phyloP scores from a whole-genome alignment of 345 rosid genomes.

The Combretum micranthum region DNA sequence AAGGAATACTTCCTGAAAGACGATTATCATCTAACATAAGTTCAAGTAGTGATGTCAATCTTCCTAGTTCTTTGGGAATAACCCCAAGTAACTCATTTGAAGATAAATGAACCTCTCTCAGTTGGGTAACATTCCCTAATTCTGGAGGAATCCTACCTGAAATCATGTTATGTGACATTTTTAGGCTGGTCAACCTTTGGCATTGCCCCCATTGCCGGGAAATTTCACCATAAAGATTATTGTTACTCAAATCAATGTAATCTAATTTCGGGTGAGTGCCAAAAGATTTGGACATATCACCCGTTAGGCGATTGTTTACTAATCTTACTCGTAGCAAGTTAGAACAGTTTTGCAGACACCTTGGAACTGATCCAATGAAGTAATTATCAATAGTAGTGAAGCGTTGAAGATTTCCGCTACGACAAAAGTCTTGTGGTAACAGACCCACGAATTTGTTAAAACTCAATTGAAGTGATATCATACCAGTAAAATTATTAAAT shows the following conservation, averaged over 20 bases:
- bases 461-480: background rate
- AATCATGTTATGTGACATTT: slow-evolving; percentile 13
- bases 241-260: slow-evolving; percentile 13
- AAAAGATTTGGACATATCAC: slow-evolving; percentile 20
- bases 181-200: background rate
- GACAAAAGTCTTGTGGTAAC: slow-evolving; percentile 18
- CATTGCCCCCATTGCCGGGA: slow-evolving; percentile 16
- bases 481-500: background rate
- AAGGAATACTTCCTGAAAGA: slow-evolving; percentile 18
- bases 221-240: slow-evolving; percentile 22
- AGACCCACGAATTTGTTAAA: slow-evolving; percentile 14
- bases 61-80: slow-evolving; percentile 24
- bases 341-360: slow-evolving; percentile 20
- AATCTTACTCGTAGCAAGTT: slow-evolving; percentile 20
- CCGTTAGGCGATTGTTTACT: slow-evolving; percentile 15
- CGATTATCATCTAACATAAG: slow-evolving; percentile 12
- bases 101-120: slow-evolving; percentile 24
- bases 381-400: background rate
- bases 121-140: slow-evolving; percentile 9
- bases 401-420: slow-evolving; percentile 1
- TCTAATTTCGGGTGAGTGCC: slow-evolving; percentile 19
- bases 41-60: background rate
- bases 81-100: slow-evolving; percentile 18
- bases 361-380: slow-evolving; percentile 24
- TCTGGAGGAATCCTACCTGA: slow-evolving; percentile 21